Base-by-base conservation (phyloP, 1,284 basidiomycete species). In the Microbotryum violaceum region DNA sequence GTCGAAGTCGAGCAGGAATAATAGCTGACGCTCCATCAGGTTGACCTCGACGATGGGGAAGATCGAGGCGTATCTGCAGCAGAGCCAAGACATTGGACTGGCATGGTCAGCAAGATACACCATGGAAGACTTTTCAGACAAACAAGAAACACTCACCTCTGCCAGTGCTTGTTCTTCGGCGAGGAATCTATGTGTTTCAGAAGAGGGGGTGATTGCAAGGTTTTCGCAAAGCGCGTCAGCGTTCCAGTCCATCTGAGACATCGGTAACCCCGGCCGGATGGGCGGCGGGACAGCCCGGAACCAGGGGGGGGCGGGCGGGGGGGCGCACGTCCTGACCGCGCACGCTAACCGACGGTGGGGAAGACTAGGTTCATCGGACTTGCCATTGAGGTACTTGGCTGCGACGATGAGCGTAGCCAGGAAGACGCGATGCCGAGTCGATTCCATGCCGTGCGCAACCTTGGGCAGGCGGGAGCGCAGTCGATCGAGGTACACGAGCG, bases 301-400 rank as follows among this genome's bases (percentile, higher is more conserved):
- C 37, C 37, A 18, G 16, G 12, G 12, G 37, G 9, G 12, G 16
- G 9, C 2, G 16, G 16, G 12, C 3, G 37, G 9, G 12, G 16
- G 9, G 0, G 16, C 37, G 16, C 12, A 16, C 12, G 8, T 8
- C 31, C 37, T 4, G 37, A 42, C 37, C 16, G 9, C 14, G 37
- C 37, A 18, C 4, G 12, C 12, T 16, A 5, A 18, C 37, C 14
- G 14, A 42, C 5, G 37, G 1, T 42, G 16, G 37, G 4, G 48
- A 49, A 21, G 27, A 27, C 27, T 49, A 12, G 2, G 18, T 89
- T 89, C 48, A 86, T 42, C 12, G 37, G 37, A 87, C 33, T 89
- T 91, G 78, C 97, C 93, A 77, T 98, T 97, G 72, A 97, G 83
- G 77, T 97, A 97, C 79, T 98, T 98, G 69, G 91, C 88, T 21